These are phyloP conservation scores for Podospora comata DNA, from an alignment of 495 filamentous ascomycete genomes.

Conservation along the genomic window DNA sequence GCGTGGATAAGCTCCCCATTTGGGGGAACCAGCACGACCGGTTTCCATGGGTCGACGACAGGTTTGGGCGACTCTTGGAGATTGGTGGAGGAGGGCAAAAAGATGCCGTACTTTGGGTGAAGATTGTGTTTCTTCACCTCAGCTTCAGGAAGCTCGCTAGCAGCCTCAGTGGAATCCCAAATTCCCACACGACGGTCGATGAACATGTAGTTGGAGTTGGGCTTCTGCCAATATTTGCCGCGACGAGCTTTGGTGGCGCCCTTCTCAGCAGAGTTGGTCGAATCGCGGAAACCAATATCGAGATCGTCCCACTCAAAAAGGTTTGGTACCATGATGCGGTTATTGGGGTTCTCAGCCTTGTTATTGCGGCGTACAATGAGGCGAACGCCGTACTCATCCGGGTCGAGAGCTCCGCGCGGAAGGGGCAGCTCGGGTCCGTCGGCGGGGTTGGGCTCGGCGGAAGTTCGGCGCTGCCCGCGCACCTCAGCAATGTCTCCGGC, in stretches of 20 bases:
- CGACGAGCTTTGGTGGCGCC: conserved; percentile 38
- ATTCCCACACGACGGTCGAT: conserved; percentile 40
- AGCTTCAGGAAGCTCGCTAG: conserved; percentile 40
- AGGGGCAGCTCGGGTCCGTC: conserved; percentile 34
- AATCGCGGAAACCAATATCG: conserved; percentile 52
- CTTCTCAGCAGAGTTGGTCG: conserved; percentile 43
- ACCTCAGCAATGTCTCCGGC: conserved; percentile 22
- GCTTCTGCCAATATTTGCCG: conserved; percentile 40
- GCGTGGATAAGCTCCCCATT: conserved; percentile 34
- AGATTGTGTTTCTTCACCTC: conserved; percentile 42
- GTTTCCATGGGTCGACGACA: conserved; percentile 34
- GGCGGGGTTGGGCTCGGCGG: conserved; percentile 18
- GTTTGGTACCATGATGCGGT: conserved; percentile 44
- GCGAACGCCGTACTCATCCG: conserved; percentile 43
- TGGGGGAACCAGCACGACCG: conserved; percentile 38
- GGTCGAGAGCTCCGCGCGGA: conserved; percentile 37
- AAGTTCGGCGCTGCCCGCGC: conserved; percentile 18
- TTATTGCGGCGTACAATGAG: conserved; percentile 33
- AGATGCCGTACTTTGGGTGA: conserved; percentile 44
- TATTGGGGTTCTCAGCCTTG: conserved; percentile 35
- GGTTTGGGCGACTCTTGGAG: conserved; percentile 34
- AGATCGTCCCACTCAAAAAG: conserved; percentile 38
- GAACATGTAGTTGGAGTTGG: conserved; percentile 42
- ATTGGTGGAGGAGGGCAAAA: conserved; percentile 39
- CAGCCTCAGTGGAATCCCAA: conserved; percentile 43